Conservation (phyloP, 208 protist genomes). For the Trypanosoma brucei region DNA sequence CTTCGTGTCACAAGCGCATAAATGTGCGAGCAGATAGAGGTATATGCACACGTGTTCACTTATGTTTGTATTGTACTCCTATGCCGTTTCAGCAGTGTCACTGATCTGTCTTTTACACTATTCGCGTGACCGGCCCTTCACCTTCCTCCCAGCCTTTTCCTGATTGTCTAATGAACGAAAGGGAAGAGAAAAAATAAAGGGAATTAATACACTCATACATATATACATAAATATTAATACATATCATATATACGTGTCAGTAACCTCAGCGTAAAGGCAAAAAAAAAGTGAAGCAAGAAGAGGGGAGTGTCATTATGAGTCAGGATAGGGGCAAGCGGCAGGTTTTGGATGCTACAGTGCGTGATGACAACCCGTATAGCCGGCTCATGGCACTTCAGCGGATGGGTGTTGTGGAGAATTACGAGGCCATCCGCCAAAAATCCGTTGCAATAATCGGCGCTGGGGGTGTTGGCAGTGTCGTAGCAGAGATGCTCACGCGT, state of each 20-base stretch:
- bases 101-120: no score
- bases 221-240: no score
- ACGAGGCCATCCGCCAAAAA: conserved; percentile 91
- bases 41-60: not conserved
- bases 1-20: no score
- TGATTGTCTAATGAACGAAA: no score
- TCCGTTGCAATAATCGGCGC: conserved; percentile 92
- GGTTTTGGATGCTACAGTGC: conserved; percentile 82
- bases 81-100: not conserved
- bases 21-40: no score
- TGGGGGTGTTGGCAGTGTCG: conserved; percentile 94
- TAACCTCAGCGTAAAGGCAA: not conserved
- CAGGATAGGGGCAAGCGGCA: conserved; percentile 19
- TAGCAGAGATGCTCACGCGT: conserved; percentile 96
- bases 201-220: no score
- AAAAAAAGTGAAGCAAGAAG: not conserved
- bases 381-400: conserved; percentile 95
- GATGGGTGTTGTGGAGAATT: conserved; percentile 97
- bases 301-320: not conserved
- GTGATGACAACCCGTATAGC: conserved; percentile 94
- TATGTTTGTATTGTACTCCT: not conserved
- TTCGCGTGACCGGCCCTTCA: no score
- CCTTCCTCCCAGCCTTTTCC: no score
- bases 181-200: no score
- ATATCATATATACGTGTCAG: no score